phyloP scores from a whole-genome alignment of 176 grass and related monocot genomes.

The Olyra latifolia region DNA sequence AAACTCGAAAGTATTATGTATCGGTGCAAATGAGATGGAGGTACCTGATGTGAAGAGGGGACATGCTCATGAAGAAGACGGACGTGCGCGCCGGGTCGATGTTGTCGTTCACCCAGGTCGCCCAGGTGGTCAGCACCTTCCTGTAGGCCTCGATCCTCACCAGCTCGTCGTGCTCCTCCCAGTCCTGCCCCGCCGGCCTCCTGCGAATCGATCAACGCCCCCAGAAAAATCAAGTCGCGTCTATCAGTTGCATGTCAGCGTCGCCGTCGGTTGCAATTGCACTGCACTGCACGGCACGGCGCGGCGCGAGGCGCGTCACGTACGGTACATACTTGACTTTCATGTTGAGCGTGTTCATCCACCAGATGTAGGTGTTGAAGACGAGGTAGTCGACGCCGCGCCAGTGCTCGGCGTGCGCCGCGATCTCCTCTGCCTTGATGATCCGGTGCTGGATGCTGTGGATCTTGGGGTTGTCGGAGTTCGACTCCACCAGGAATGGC shows the following conservation, averaged over 20 bases:
- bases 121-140: conserved; percentile 77
- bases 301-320: too few relatives aligned
- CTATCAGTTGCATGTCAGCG: not conserved
- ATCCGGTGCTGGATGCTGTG: conserved; percentile 75
- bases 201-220: conserved; percentile 30
- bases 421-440: conserved; percentile 55
- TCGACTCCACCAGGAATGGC: conserved; percentile 84
- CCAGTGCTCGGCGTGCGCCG: conserved; percentile 53
- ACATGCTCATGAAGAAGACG: conserved; percentile 98
- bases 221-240: too few relatives aligned
- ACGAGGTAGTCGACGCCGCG: conserved; percentile 64
- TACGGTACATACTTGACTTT: conserved; percentile 47
- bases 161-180: conserved; percentile 75
- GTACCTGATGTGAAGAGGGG: conserved; percentile 75
- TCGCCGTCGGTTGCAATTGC: not conserved
- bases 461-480: conserved; percentile 73
- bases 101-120: conserved; percentile 70
- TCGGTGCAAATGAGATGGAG: too few relatives aligned
- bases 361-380: conserved; percentile 84
- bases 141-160: conserved; percentile 59
- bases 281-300: not conserved
- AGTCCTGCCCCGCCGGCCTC: conserved; percentile 49
- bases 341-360: conserved; percentile 75
- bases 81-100: conserved; percentile 70
- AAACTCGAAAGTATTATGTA: not conserved